phyloP scores from a whole-genome alignment of 768 basidiomycete species.

The Gyrodon lividus region DNA sequence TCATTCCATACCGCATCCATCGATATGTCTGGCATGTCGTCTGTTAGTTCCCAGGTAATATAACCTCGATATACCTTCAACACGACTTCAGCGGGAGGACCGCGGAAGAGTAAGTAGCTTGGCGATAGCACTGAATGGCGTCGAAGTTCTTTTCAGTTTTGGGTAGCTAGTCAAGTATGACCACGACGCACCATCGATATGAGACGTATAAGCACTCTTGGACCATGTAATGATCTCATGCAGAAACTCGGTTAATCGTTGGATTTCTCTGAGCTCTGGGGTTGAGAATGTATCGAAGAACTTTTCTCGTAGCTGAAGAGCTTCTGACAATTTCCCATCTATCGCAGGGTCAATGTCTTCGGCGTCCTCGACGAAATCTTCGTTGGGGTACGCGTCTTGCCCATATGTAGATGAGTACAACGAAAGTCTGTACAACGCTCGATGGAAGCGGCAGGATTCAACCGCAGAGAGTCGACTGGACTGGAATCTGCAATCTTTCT shows the following conservation, averaged over 20 bases:
- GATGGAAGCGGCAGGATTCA: conserved; percentile 31
- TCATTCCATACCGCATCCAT: not conserved
- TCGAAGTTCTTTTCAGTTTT: too few species aligned
- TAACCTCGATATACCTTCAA: not conserved
- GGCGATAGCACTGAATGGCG: too few species aligned
- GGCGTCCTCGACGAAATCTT: conserved; percentile 5
- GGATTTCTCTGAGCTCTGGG: conserved; percentile 17
- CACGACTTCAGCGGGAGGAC: too few species aligned
- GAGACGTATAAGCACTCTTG: not conserved
- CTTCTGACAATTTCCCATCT: not conserved
- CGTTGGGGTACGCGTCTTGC: not conserved
- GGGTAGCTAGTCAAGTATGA: too few species aligned
- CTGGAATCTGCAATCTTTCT: conserved; percentile 33
- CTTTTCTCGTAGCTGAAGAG: not conserved
- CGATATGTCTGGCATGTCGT: not conserved
- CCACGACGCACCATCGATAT: not conserved
- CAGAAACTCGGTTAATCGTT: conserved; percentile 11
- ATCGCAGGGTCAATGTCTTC: not conserved
- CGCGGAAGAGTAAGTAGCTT: too few species aligned
- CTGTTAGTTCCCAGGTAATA: too few species aligned
- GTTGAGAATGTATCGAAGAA: conserved; percentile 8
- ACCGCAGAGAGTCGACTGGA: conserved; percentile 26
- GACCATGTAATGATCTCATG: conserved; percentile 7
- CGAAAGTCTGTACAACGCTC: conserved; percentile 28
- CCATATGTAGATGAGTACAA: conserved; percentile 7